These are phyloP conservation scores for Geosmithia morbida DNA, from an alignment of 2,329 filamentous ascomycete genomes.

Conservation along the genomic window DNA sequence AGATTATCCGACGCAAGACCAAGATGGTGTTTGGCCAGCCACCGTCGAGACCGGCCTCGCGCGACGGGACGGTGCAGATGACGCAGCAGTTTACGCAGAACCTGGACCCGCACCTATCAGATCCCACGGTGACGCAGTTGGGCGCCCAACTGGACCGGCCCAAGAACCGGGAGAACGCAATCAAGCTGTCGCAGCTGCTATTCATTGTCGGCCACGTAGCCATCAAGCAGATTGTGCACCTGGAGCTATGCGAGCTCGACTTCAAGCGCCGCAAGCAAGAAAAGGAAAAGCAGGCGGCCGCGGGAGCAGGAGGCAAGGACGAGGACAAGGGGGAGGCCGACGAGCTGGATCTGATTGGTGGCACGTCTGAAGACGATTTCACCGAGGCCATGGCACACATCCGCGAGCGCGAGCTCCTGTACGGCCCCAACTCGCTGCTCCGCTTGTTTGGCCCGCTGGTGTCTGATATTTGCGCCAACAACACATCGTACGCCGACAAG, in stretches of 20 bases:
- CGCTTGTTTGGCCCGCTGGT: slow-evolving; percentile 84
- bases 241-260: slow-evolving; percentile 93
- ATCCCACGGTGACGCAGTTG: slow-evolving; percentile 17
- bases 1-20: slow-evolving; percentile 78
- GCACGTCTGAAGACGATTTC: slow-evolving; percentile 89
- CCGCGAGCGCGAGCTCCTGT: slow-evolving; percentile 69
- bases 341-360: slow-evolving; percentile 90
- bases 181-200: slow-evolving; percentile 75
- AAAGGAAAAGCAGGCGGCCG: slow-evolving; percentile 52
- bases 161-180: slow-evolving; percentile 50
- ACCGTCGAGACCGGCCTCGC: slow-evolving; percentile 23
- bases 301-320: slow-evolving; percentile 22
- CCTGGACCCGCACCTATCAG: slow-evolving; percentile 8
- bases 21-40: slow-evolving; percentile 55
- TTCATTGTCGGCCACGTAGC: slow-evolving; percentile 95
- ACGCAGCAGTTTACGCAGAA: slow-evolving; percentile 3
- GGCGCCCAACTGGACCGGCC: slow-evolving; percentile 18
- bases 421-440: slow-evolving; percentile 72
- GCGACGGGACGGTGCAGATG: slow-evolving; percentile 11
- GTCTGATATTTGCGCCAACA: slow-evolving; percentile 86
- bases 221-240: slow-evolving; percentile 96
- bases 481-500: slow-evolving; percentile 79
- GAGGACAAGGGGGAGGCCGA: slow-evolving; percentile 56
- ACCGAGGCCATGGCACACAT: slow-evolving; percentile 77
- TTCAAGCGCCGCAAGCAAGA: slow-evolving; percentile 94